Base-by-base conservation (phyloP, 163 green algal species). In the Scenedesmus sp. region DNA sequence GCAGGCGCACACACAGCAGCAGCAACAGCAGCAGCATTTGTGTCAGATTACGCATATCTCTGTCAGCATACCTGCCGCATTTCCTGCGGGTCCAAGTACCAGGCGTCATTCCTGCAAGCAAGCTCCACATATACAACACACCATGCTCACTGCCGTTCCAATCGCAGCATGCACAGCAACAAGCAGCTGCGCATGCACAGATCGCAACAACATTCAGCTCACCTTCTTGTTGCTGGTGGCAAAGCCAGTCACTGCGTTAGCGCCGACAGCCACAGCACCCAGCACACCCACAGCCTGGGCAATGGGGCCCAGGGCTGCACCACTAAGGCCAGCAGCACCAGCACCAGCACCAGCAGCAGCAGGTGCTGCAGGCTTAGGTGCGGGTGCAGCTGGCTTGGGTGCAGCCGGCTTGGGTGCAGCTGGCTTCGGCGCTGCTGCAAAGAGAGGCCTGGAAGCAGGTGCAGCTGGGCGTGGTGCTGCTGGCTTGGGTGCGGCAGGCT, bases 241-340 rank as follows among this genome's bases (percentile, higher is more conserved):
- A 55, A 62, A 59, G 13, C 16, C 26, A 6, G 77, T 87, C 16
- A 83, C 77, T 16, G 34, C 77, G 64, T 67, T 87, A 18, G 88
- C 88, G 13, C 76, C 88, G 0, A 91, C 59, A 64, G 62, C 88
- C 26, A 91, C 77, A 9, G 66, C 13, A 20, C 77, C 88, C n/a
- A 87, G 57, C 59, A 91, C 88, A 34, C 76, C 88, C n/a, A 67
- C 88, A 18, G 88, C 88, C 77, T 91, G 88, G 46, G 59, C 18
- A 2, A 87, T 12, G 7, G 88, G 77, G 23, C 16, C 77, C 54
- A 66, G 59, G 60, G 81, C 55, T 54, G 20, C 23, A 15, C 16
- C 88, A 77, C 57, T 57, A 66, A 2, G 4, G 57, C 26, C 57
- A 5, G 34, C 26, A 46, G 3, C 86, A 56, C 34, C 26, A 5